These are phyloP conservation scores for Scedosporium apiospermum DNA, from an alignment of 2,329 filamentous ascomycete species.

Conservation along the genomic window DNA sequence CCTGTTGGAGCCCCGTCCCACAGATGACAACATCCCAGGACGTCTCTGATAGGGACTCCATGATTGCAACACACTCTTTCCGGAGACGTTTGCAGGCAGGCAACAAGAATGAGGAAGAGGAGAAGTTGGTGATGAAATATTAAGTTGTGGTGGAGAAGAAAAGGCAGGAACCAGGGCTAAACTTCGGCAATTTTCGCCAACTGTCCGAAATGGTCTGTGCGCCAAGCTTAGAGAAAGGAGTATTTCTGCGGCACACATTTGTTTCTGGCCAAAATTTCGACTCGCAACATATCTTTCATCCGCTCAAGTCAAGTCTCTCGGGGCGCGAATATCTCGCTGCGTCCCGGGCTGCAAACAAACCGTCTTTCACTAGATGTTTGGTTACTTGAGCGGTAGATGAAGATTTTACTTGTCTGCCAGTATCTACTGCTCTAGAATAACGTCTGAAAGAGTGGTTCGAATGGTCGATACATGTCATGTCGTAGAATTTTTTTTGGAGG, in stretches of 20 bases:
- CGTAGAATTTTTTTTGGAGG: background rate
- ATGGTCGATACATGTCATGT: constrained; percentile 60
- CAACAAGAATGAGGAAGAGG: background rate
- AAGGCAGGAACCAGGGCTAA: background rate
- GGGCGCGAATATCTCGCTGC: constrained; percentile 1
- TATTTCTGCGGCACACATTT: background rate
- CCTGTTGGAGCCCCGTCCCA: constrained; percentile 70
- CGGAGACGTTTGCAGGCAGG: background rate
- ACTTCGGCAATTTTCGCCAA: background rate
- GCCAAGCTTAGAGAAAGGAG: background rate
- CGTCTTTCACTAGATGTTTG: constrained; percentile 46
- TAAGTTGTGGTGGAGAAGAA: constrained; percentile 7
- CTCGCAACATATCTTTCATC: constrained; percentile 1
- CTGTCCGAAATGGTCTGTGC: background rate
- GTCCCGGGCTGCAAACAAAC: constrained; percentile 16
- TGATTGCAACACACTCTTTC: constrained; percentile 23
- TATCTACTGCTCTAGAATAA: constrained; percentile 82
- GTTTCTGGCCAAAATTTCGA: background rate
- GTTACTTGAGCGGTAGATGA: constrained; percentile 53
- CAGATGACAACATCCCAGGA: constrained; percentile 72
- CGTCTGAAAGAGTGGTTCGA: constrained; percentile 75
- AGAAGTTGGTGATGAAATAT: constrained; percentile 12
- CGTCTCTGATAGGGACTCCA: constrained; percentile 68
- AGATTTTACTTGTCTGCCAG: constrained; percentile 50
- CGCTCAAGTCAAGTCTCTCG: constrained; percentile 9